These are phyloP conservation scores for Helichrysum umbraculigerum DNA, from an alignment of 129 eudicot species.

Conservation along the genomic window DNA sequence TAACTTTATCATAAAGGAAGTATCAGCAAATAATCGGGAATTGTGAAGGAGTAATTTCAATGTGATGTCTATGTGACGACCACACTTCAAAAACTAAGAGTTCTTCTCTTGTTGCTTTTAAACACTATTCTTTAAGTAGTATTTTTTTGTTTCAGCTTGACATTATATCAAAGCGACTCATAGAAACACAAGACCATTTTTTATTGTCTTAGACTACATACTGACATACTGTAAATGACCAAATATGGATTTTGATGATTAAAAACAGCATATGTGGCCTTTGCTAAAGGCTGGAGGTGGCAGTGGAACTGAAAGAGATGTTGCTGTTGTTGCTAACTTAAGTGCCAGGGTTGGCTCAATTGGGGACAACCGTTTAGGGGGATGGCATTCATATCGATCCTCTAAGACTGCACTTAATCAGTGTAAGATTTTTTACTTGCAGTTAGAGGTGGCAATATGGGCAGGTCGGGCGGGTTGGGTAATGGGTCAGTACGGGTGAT, in stretches of 20 bases:
- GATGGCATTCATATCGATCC: constrained; percentile 96
- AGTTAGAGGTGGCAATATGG: constrained; percentile 4
- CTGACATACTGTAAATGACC: not conserved
- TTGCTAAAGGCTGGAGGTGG: constrained; percentile 91
- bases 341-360: constrained; percentile 97
- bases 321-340: constrained; percentile 84
- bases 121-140: not conserved
- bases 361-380: constrained; percentile 83
- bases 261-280: constrained; percentile 96
- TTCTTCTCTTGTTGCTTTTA: not conserved
- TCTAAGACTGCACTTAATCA: constrained; percentile 93
- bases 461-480: not conserved
- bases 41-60: not conserved
- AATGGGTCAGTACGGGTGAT: not conserved
- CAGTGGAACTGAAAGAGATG: constrained; percentile 56
- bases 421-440: constrained; percentile 42
- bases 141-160: not conserved
- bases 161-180: not conserved
- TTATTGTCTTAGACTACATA: not conserved
- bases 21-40: not conserved
- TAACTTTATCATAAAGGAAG: not conserved
- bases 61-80: not conserved
- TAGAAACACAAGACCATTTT: not conserved
- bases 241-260: not conserved
- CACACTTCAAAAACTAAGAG: not conserved